Base-by-base conservation (phyloP, 1,284 basidiomycete genomes). In the Sanghuangporus baumii region DNA sequence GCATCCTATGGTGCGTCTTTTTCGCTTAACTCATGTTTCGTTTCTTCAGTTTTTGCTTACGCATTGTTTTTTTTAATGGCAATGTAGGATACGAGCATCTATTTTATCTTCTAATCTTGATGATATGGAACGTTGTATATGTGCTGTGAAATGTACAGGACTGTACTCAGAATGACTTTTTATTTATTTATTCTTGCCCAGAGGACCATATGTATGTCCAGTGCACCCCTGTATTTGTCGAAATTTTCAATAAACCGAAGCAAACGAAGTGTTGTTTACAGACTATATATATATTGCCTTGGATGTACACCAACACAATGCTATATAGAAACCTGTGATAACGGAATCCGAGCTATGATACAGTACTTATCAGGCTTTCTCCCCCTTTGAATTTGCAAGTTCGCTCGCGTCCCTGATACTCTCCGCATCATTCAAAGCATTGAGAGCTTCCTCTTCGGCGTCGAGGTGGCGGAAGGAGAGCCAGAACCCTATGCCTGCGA, bases 1-100 rank as follows among this genome's bases (percentile, higher is more conserved):
- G 38, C 89, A 92, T 70, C 89, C 88, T 0, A 91, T 92, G 73
- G 89, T 88, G 69, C 69, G 79, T 75, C 14, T 47, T 16, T 54
- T 18, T 18, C 3, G 14, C 54, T 41, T 38, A n/a, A 9, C 41
- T 1, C 16, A 16, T 5, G 23, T 16, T 2, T 16, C n/a, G 16
- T 11, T 37, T 12, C 12, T n/a, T 55, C 6, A 12, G 31, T 34
- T 3, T 20, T 55, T n/a, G 16, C 23, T 16, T 37, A 11, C 23
- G 40, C 31, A 1, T 23, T 14, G 5, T 16, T 38, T 51, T 54
- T 46, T 3, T 34, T 12, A 14, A 47, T 23, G 54, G 16, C 14
- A 23, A 31, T 12, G 50, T 18, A 61, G 60, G 60, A 61, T 41
- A 61, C 60, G 36, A 50, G 16, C 36, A 61, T 61, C 40, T 26